phyloP scores from a whole-genome alignment of 2,329 filamentous ascomycete genomes.

The Monilinia fructigena region DNA sequence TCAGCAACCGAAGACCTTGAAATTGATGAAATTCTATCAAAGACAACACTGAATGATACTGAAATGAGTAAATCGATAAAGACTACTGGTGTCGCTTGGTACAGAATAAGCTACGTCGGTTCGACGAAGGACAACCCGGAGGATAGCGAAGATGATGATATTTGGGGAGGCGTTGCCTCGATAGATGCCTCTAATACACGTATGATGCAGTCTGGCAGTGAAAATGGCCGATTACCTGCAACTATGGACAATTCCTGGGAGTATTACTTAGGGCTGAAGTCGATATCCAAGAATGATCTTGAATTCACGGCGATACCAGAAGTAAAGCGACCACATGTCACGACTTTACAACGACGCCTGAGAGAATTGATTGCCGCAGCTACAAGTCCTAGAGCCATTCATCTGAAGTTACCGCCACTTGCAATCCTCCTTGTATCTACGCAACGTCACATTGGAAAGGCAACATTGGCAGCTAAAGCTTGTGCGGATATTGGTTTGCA shows the following conservation, averaged over 20 bases:
- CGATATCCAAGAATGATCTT: slow-evolving; percentile 53
- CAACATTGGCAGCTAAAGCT: slow-evolving; percentile 71
- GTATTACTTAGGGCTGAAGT: slow-evolving; percentile 80
- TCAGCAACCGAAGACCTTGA: slow-evolving; percentile 56
- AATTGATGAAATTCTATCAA: slow-evolving; percentile 64
- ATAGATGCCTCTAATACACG: slow-evolving; percentile 85
- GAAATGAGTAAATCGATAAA: slow-evolving; percentile 41
- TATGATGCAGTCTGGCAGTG: slow-evolving; percentile 88
- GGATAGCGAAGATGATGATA: slow-evolving; percentile 58
- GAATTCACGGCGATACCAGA: slow-evolving; percentile 47
- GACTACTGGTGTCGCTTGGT: slow-evolving; percentile 74
- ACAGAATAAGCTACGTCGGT: slow-evolving; percentile 77
- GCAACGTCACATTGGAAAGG: slow-evolving; percentile 90
- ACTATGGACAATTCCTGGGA: slow-evolving; percentile 78
- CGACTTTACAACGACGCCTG: slow-evolving; percentile 66
- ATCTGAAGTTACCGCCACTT: slow-evolving; percentile 82
- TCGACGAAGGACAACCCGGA: slow-evolving; percentile 53
- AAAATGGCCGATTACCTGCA: slow-evolving; percentile 76
- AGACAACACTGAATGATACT: slow-evolving; percentile 53
- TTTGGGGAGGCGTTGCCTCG: slow-evolving; percentile 82
- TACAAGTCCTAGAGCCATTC: slow-evolving; percentile 82
- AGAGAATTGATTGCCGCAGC: slow-evolving; percentile 84
- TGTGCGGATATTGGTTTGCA: slow-evolving; percentile 90
- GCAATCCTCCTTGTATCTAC: slow-evolving; percentile 87
- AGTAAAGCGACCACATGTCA: slow-evolving; percentile 51